A percentile compares a stretch with the other conserved stretches of the same genome.
Evolutionary conservation across 805 yeast genomes (phyloP).

Genomic region (Priceomyces fermenticarens): DNA sequence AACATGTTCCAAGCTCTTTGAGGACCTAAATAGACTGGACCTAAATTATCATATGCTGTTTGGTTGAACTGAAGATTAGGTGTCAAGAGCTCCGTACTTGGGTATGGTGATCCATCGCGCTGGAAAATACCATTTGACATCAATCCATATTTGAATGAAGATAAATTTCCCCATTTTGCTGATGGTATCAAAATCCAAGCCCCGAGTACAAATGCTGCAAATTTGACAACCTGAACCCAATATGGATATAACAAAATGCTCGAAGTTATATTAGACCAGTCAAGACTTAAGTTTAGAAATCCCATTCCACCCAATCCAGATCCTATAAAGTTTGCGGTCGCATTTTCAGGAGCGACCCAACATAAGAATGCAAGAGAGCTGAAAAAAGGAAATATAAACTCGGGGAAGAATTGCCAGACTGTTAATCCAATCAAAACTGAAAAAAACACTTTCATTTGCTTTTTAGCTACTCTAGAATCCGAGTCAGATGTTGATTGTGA

Average conservation of each 20-base stretch:
- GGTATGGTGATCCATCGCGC: conserved; percentile 38
- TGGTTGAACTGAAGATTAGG: conserved; percentile 36
- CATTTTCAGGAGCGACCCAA: conserved; percentile 46
- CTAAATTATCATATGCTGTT: conserved; percentile 44
- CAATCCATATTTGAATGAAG: conserved; percentile 32
- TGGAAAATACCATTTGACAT: conserved; percentile 46
- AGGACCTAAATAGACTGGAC: conserved; percentile 46
- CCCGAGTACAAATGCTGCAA: conserved; percentile 43
- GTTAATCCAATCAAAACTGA: conserved; percentile 31
- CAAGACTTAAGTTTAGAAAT: conserved; percentile 44
- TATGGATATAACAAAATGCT: conserved; percentile 49
- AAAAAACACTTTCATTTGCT: conserved; percentile 38
- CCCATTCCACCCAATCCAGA: conserved; percentile 56
- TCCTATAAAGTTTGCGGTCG: conserved; percentile 42
- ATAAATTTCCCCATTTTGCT: conserved; percentile 42
- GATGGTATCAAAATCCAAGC: conserved; percentile 50
- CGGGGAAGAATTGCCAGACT: conserved; percentile 50
- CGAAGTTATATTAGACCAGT: conserved; percentile 54
- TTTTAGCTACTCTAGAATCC: conserved; percentile 14
- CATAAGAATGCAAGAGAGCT: conserved; percentile 49
- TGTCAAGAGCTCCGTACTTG: conserved; percentile 40
- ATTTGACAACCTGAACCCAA: conserved; percentile 50
- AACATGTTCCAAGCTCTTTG: conserved; percentile 51
- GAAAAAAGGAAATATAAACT: conserved; percentile 45
- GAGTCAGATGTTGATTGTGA: conserved; percentile 20